Base-by-base conservation (phyloP, 495 filamentous ascomycete genomes). In the Clohesyomyces aquaticus region DNA sequence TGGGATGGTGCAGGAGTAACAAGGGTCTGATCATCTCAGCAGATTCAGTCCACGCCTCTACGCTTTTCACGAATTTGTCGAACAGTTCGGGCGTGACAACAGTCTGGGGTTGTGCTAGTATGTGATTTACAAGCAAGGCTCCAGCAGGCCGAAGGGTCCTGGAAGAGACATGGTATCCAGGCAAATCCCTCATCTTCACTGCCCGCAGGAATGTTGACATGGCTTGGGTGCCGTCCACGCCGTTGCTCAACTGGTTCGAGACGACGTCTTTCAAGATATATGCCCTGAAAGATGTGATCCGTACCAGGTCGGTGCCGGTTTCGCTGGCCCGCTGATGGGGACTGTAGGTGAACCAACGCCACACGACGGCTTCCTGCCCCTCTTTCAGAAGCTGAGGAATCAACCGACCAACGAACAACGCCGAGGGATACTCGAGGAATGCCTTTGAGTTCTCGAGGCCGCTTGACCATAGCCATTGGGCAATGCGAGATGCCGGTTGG, bases 391-490 rank as follows among this genome's bases (percentile, higher is more conserved):
- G 56, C 32, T 45, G 21, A 4, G 49, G 50, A 1, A 61, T 29
- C 14, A 61, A 57, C n/a, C 8, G 10, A 11, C 0, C 10, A 3
- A 38, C 19, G 12, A 46, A 54, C 25, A 1, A 8, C 19, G n/a
- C 12, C 19, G 16, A 28, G 10, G 3, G 2, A 16, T 43, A n/a
- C 1, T 45, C 28, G 1, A 65, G 2, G 52, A 69, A 69, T 4
- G 38, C 54, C 18, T 35, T 46, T 12, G 66, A 43, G 2, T 10
- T 58, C 6, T 69, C 66, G 3, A 57, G 10, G 16, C 61, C 57
- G 52, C 66, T 69, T 14, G 56, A 28, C 56, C 32, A 38, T 19
- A 69, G 50, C 66, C 66, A 69, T 3, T 61, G 22, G 14, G 51
- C 61, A 19, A 69, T 61, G n/a, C 19, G 11, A 14, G 56, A n/a